These are phyloP conservation scores for Sphenostylis stenocarpa DNA, from an alignment of 306 rosid genomes.

Conservation along the genomic window DNA sequence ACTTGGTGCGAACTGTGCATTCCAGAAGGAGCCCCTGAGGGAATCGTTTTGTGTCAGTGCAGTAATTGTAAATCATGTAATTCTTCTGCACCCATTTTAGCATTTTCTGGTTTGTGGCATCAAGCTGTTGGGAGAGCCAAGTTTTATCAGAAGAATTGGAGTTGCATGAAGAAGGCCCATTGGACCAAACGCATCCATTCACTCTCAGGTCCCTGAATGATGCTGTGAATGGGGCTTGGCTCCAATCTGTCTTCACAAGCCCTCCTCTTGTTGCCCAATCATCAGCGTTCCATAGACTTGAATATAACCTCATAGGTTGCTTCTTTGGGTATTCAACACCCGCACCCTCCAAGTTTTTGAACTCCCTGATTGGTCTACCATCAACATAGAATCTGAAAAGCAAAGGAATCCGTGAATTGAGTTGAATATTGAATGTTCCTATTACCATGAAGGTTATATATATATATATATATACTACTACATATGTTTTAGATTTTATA, in stretches of 20 bases:
- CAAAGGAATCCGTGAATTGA: not conserved
- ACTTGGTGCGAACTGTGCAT: conserved; percentile 42
- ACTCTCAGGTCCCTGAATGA: conserved; percentile 53
- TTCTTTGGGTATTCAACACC: conserved; percentile 59
- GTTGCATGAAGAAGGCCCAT: conserved; percentile 48
- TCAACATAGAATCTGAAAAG: conserved; percentile 55
- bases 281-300: conserved; percentile 73
- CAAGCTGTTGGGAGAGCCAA: conserved; percentile 56
- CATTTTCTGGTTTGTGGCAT: conserved; percentile 38
- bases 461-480: not conserved
- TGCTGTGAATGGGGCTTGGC: conserved; percentile 61
- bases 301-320: conserved; percentile 59
- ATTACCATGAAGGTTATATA: not conserved
- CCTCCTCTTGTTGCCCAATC: conserved; percentile 87
- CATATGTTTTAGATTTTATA: not conserved
- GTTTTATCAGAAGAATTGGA: conserved; percentile 30
- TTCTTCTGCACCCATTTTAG: conserved; percentile 65
- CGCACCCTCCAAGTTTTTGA: conserved; percentile 53
- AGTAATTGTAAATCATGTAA: conserved; percentile 72
- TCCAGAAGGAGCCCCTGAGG: conserved; percentile 67
- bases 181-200: conserved; percentile 58
- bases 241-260: conserved; percentile 71
- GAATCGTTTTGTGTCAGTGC: conserved; percentile 57
- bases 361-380: conserved; percentile 76
- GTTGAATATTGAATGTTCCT: not conserved